Conservation (phyloP, 139 green algal genomes). For the Axilococcus clingmanii region DNA sequence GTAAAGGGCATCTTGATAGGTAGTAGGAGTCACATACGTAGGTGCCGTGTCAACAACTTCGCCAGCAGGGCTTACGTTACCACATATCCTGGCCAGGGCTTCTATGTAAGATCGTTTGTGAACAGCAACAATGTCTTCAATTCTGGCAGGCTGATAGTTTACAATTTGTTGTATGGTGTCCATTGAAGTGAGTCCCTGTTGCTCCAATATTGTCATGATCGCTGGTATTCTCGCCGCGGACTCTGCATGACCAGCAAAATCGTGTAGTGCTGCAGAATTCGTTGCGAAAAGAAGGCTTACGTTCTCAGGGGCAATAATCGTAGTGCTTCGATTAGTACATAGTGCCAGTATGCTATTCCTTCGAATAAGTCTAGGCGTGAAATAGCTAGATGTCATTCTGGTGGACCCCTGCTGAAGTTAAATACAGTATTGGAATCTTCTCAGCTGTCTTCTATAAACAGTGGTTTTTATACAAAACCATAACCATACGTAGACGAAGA, state of each 20-base stretch:
- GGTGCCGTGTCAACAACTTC: conserved; percentile 6
- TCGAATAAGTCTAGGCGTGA: too few species aligned
- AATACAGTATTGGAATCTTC: too few species aligned
- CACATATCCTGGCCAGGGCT: conserved; percentile 19
- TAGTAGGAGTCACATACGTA: conserved; percentile 14
- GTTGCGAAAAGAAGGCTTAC: conserved; percentile 19
- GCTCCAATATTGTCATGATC: conserved; percentile 33
- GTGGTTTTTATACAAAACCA: too few species aligned
- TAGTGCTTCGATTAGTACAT: too few species aligned
- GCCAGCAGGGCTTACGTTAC: neutral
- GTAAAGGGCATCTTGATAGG: conserved; percentile 14
- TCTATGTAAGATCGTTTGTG: conserved; percentile 41
- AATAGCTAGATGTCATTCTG: too few species aligned
- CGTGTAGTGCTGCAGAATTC: conserved; percentile 14
- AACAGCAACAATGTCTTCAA: conserved; percentile 31
- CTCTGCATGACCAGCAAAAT: conserved; percentile 45
- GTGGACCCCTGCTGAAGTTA: too few species aligned
- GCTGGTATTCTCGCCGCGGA: conserved; percentile 35
- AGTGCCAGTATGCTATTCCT: too few species aligned
- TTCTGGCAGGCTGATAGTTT: conserved; percentile 9
- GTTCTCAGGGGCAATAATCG: too few species aligned
- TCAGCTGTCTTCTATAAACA: too few species aligned
- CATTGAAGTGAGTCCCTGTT: conserved; percentile 5
- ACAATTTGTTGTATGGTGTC: conserved; percentile 12
- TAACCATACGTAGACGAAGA: too few species aligned